Conservation (phyloP, 192 early-diverging fungal species). For the Phycomyces nitens region DNA sequence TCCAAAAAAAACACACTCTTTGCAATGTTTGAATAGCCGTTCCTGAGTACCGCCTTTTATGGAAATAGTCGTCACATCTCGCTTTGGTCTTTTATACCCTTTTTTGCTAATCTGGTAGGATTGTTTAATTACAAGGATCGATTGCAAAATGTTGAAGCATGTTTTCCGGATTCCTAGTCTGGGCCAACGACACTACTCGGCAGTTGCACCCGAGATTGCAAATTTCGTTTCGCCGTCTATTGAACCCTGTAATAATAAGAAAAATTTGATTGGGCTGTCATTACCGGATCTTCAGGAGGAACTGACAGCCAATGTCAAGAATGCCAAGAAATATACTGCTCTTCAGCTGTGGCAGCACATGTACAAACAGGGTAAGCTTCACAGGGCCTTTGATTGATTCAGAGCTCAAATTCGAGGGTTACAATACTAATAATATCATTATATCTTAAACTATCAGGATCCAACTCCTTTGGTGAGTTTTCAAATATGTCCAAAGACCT, state of each 20-base stretch:
- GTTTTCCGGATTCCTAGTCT: background rate
- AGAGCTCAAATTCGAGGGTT: background rate
- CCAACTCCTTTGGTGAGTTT: conserved; percentile 65
- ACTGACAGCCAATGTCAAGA: conserved; percentile 21
- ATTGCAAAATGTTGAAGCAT: too few relatives aligned
- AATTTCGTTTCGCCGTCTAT: conserved; percentile 1
- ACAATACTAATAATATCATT: background rate
- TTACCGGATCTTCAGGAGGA: conserved; percentile 32
- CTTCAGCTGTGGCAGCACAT: conserved; percentile 44
- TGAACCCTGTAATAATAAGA: conserved; percentile 15
- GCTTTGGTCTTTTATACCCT: too few relatives aligned
- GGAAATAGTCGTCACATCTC: too few relatives aligned
- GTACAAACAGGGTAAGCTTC: conserved; percentile 35
- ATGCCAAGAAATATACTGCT: conserved; percentile 39
- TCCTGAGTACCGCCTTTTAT: too few relatives aligned
- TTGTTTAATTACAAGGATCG: too few relatives aligned
- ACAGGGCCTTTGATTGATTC: background rate
- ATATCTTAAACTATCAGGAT: conserved; percentile 33
- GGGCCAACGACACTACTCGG: conserved; percentile 6
- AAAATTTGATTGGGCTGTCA: conserved; percentile 44
- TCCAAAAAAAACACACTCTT: too few relatives aligned
- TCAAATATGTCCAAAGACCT: conserved; percentile 50
- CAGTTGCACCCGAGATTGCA: conserved; percentile 4
- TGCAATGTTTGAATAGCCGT: too few relatives aligned
- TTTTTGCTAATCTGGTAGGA: too few relatives aligned